Percentiles rank a stretch among this genome's conserved stretches.
Conservation (phyloP, 2,329 filamentous ascomycete genomes). For the Sporothrix mexicana region DNA sequence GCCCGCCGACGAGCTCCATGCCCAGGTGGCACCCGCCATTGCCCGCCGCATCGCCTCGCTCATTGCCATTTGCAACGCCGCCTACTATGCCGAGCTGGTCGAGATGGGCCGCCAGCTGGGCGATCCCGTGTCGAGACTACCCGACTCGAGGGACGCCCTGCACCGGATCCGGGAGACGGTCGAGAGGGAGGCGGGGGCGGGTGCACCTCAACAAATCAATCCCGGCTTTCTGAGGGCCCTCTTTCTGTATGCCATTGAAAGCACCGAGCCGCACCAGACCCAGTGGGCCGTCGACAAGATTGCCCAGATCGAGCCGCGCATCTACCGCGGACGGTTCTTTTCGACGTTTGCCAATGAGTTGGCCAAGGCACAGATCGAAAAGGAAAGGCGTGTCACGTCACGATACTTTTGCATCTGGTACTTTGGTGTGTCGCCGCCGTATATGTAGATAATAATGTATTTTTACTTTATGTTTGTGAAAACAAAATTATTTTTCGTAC, state of each 20-base stretch:
- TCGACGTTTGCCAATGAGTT: neutral
- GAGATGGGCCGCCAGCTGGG: slow-evolving; percentile 26
- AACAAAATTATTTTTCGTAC: no score
- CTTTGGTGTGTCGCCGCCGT: slow-evolving; percentile 17
- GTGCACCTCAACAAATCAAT: neutral
- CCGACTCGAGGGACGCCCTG: slow-evolving; percentile 20
- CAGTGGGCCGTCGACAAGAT: slow-evolving; percentile 21
- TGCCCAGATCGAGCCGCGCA: slow-evolving; percentile 1
- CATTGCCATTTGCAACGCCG: slow-evolving; percentile 23
- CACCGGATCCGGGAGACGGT: neutral
- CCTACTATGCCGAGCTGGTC: slow-evolving; percentile 24
- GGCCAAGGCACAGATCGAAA: neutral
- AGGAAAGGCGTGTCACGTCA: neutral
- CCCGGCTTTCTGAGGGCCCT: slow-evolving; percentile 21
- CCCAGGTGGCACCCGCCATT: slow-evolving; percentile 2
- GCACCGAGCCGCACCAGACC: slow-evolving; percentile 19
- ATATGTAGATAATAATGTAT: neutral
- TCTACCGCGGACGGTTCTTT: slow-evolving; percentile 7
- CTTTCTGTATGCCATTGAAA: slow-evolving; percentile 27
- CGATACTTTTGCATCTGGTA: slow-evolving; percentile 14
- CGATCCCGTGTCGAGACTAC: slow-evolving; percentile 11
- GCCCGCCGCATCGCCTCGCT: neutral
- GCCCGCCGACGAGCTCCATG: neutral
- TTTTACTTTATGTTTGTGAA: no score
- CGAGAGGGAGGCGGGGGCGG: neutral